These are phyloP conservation scores for Moringa oleifera DNA, from an alignment of 345 rosid genomes.

Conservation along the genomic window DNA sequence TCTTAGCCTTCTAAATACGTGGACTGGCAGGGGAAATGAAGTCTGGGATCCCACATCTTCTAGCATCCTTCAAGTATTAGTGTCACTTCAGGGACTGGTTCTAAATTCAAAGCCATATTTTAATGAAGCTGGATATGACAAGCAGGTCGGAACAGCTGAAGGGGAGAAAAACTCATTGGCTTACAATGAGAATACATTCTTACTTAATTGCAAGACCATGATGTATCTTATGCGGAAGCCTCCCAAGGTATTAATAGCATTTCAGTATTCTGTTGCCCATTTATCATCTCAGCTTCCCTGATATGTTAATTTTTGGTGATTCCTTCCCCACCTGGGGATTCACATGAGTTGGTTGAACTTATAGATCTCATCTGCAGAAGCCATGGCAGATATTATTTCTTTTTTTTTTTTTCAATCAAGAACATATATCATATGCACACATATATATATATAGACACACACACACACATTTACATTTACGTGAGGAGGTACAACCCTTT, in stretches of 20 bases:
- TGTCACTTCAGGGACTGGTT: slow-evolving; percentile 96
- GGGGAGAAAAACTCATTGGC: slow-evolving; percentile 94
- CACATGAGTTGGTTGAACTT: not conserved
- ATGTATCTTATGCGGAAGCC: slow-evolving; percentile 86
- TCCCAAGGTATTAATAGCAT: slow-evolving; percentile 58
- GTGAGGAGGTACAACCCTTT: no score
- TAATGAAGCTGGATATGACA: slow-evolving; percentile 98
- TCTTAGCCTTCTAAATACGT: slow-evolving; percentile 96
- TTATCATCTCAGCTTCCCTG: slow-evolving; percentile 3
- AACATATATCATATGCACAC: no score
- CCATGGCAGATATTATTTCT: not conserved
- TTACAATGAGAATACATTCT: slow-evolving; percentile 88
- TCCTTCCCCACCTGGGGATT: not conserved
- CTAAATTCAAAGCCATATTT: slow-evolving; percentile 95
- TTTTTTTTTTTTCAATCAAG: no score
- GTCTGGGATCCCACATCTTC: slow-evolving; percentile 92
- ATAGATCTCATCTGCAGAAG: not conserved
- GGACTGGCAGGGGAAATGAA: slow-evolving; percentile 97
- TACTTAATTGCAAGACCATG: slow-evolving; percentile 93
- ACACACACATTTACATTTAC: no score
- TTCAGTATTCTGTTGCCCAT: not conserved
- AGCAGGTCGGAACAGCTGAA: slow-evolving; percentile 89
- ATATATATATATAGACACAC: no score
- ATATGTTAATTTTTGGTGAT: slow-evolving; percentile 5
- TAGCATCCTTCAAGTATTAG: slow-evolving; percentile 97